Base-by-base conservation (phyloP, 176 grass and related monocot species). In the Musa itinerans region DNA sequence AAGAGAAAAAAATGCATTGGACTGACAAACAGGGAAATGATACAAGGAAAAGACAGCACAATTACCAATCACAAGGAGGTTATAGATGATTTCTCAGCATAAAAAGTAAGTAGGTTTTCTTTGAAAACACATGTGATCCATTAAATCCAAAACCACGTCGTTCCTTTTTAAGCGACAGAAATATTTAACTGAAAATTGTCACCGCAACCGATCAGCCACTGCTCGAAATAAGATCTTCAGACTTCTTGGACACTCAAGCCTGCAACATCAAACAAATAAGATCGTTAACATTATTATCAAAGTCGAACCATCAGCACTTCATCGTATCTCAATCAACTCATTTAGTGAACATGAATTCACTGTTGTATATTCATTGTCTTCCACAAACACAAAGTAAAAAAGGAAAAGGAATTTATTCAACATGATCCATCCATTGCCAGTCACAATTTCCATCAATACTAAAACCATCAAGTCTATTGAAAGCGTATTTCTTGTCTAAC, bases 241-340 rank as follows among this genome's bases (percentile, higher is more conserved):
- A 65, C 25, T 27, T 65, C 63, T 29, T 65, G 63, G 63, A 29
- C 63, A 22, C 63, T 65, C 63, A 65, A 65, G 23, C 63, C 63
- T 65, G 13, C 10, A 65, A 65, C 12, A 65, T 25, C 63, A 19
- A 24, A 65, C 22, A 23, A 65, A 43, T 43, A 43, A 43, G 34
- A 43, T 43, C 4, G 29, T 0, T 43, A 43, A 43, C 34, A 43
- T 43, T 43, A 43, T 43, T 43, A 43, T 43, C 34, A 6, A 43
- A 43, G 34, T 43, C 34, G 4, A 43, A 43, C 3, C 34, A 43
- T 43, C 34, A 43, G 34, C 34, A 43, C 34, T 43, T 6, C 0
- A 43, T 43, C 0, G 34, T 43, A 43, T 43, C 34, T 43, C 34
- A 43, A 43, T 43, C 34, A 3, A 43, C 34, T 43, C 34, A 43